These are phyloP conservation scores for Cornus kousa DNA, from an alignment of 148 eudicot genomes.

Conservation along the genomic window DNA sequence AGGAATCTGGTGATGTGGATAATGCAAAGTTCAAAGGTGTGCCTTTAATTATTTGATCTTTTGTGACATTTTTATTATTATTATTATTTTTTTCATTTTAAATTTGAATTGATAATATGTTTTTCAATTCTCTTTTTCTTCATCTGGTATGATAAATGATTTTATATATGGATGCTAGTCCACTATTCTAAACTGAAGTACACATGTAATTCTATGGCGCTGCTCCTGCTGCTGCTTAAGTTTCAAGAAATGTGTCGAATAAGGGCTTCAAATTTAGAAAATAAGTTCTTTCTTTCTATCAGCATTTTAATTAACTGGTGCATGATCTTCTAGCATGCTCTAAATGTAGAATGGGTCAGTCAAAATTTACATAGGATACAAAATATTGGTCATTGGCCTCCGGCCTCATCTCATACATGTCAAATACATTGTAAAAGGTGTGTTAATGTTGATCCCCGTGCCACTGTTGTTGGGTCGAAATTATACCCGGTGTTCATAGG, in stretches of 20 bases:
- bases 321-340: neutral
- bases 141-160: neutral
- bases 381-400: too few species aligned
- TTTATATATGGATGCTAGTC: neutral
- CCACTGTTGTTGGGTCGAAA: too few species aligned
- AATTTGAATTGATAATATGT: too few species aligned
- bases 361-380: too few species aligned
- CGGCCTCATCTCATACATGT: too few species aligned
- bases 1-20: constrained; percentile 93
- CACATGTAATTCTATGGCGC: too few species aligned
- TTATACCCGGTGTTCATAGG: too few species aligned
- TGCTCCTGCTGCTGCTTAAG: neutral
- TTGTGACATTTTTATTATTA: neutral
- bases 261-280: neutral
- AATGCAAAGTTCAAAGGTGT: constrained; percentile 80
- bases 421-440: too few species aligned
- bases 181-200: neutral
- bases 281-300: neutral
- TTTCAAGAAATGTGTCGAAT: neutral
- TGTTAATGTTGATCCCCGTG: too few species aligned
- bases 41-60: constrained; percentile 1
- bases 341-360: neutral
- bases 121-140: too few species aligned
- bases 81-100: neutral
- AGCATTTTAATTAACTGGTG: neutral